These are phyloP conservation scores for Aquilaria yunnanensis DNA, from an alignment of 345 rosid species.

Conservation along the genomic window DNA sequence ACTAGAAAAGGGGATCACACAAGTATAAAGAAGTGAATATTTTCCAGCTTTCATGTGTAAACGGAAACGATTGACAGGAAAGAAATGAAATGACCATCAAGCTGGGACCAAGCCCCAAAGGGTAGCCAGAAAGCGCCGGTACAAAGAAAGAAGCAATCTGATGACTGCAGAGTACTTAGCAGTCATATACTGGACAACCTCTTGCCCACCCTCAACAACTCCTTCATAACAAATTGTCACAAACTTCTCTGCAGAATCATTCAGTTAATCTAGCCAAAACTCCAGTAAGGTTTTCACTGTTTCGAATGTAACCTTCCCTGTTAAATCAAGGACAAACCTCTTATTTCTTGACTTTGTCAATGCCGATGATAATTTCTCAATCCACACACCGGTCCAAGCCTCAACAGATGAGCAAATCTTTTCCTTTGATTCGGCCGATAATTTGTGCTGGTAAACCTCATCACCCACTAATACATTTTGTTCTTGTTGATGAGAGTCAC, in stretches of 20 bases:
- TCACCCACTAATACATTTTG: not conserved
- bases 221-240: too few relatives aligned
- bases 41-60: too few relatives aligned
- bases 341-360: conserved; percentile 61
- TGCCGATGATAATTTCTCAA: conserved; percentile 49
- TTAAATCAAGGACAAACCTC: conserved; percentile 63
- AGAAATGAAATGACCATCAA: not conserved
- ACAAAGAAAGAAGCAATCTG: too few relatives aligned
- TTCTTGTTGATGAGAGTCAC: conserved; percentile 1
- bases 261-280: too few relatives aligned
- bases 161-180: too few relatives aligned
- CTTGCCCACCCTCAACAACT: too few relatives aligned
- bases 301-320: conserved; percentile 61
- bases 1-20: too few relatives aligned
- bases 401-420: conserved; percentile 11
- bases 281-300: conserved; percentile 41
- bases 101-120: conserved; percentile 54
- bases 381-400: conserved; percentile 31
- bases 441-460: conserved; percentile 10
- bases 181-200: too few relatives aligned
- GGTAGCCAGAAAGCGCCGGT: conserved; percentile 43
- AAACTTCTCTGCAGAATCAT: too few relatives aligned
- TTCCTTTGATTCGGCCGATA: conserved; percentile 2
- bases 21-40: too few relatives aligned
- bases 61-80: too few relatives aligned